Conservation (phyloP, 345 rosid genomes). For the Corchorus capsularis region DNA sequence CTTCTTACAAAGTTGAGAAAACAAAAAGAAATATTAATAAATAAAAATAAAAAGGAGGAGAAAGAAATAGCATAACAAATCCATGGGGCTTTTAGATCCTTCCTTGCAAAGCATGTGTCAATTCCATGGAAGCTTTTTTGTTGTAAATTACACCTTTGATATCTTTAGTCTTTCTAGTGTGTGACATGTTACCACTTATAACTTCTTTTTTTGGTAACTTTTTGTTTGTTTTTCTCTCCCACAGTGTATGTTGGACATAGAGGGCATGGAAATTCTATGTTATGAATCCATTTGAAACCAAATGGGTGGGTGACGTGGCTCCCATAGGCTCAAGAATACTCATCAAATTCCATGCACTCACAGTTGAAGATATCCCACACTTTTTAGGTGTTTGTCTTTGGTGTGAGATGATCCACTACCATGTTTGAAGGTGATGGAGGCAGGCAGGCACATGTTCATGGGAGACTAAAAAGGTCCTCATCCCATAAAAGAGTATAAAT, state of each 20-base stretch:
- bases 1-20: background rate
- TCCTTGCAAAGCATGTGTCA: conserved; percentile 44
- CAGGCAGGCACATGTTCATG: conserved; percentile 40
- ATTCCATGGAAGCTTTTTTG: conserved; percentile 28
- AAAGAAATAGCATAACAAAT: conserved; percentile 24
- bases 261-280: conserved; percentile 22
- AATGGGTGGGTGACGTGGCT: background rate
- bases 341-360: conserved; percentile 19
- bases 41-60: too few relatives aligned
- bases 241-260: conserved; percentile 19
- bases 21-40: background rate
- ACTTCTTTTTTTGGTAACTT: conserved; percentile 47
- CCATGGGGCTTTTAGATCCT: conserved; percentile 40
- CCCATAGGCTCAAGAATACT: background rate
- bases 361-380: background rate
- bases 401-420: conserved; percentile 38
- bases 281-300: conserved; percentile 1
- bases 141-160: conserved; percentile 29
- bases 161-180: conserved; percentile 41
- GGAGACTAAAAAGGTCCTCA: conserved; percentile 44
- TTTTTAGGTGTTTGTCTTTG: conserved; percentile 42
- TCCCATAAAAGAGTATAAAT: conserved; percentile 31
- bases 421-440: conserved; percentile 34
- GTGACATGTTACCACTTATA: conserved; percentile 49
- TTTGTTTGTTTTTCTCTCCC: conserved; percentile 45